Evolutionary conservation across 495 filamentous ascomycete genomes (phyloP).

Genomic region (Trichoderma reesei): DNA sequence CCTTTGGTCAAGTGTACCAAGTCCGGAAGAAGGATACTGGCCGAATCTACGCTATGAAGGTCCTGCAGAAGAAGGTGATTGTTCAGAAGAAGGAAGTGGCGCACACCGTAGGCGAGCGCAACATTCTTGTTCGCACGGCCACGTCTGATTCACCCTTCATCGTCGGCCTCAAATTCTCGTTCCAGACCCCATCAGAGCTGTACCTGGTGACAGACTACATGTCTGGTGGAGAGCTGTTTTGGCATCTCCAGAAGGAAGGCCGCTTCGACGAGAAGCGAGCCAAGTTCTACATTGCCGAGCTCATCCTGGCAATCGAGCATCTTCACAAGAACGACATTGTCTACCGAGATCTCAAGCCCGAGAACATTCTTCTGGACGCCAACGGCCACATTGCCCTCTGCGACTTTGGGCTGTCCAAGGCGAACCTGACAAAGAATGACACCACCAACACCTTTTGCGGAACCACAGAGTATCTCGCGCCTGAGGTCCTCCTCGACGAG

Average conservation of each 20-base stretch:
- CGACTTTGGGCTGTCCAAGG: conserved; percentile 95
- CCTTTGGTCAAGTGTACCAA: conserved; percentile 98
- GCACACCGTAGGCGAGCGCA: conserved; percentile 92
- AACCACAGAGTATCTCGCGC: conserved; percentile 94
- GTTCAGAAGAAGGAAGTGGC: conserved; percentile 99
- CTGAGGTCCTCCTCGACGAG: conserved; percentile 90
- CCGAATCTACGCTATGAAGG: conserved; percentile 98
- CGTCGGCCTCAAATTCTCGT: conserved; percentile 96
- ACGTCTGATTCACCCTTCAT: conserved; percentile 96
- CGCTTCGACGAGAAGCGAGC: conserved; percentile 89
- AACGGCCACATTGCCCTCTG: conserved; percentile 91
- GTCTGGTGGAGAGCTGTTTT: conserved; percentile 97
- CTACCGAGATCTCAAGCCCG: conserved; percentile 93
- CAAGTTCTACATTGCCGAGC: conserved; percentile 98
- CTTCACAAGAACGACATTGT: conserved; percentile 96
- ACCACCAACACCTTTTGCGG: conserved; percentile 99
- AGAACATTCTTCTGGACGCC: conserved; percentile 90
- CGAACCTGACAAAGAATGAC: conserved; percentile 88
- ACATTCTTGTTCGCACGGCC: conserved; percentile 92
- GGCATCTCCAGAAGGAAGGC: conserved; percentile 96
- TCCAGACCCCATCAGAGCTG: conserved; percentile 92
- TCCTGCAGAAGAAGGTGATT: conserved; percentile 97
- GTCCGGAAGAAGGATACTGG: conserved; percentile 96
- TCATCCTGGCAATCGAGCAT: conserved; percentile 91
- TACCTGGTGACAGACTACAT: conserved; percentile 99